A percentile compares a stretch with the other conserved stretches of the same genome.
Conservation (phyloP, 179 eudicot genomes). For the Gypsophila paniculata region DNA sequence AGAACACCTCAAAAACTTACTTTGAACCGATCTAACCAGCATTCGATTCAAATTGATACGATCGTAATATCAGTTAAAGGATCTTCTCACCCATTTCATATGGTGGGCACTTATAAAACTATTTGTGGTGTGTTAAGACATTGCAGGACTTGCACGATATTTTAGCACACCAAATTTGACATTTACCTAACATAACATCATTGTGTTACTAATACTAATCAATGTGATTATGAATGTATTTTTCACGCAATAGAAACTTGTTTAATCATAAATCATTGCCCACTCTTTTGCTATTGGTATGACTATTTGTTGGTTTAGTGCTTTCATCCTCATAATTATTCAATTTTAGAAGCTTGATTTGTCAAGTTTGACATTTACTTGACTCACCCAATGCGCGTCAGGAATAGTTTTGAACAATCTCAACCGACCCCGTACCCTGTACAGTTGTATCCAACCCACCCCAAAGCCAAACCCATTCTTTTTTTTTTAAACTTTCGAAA, state of each 20-base stretch:
- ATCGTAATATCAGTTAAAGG: too few relatives aligned
- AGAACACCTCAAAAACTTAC: too few relatives aligned
- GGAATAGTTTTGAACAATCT: too few relatives aligned
- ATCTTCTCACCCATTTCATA: too few relatives aligned
- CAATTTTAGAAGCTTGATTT: background rate
- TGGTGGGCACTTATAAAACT: too few relatives aligned
- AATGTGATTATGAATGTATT: background rate
- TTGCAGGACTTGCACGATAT: background rate
- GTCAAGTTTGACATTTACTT: background rate
- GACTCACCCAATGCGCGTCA: too few relatives aligned
- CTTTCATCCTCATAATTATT: background rate
- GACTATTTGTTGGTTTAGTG: background rate
- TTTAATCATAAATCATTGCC: background rate
- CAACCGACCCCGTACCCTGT: too few relatives aligned
- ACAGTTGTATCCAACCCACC: too few relatives aligned
- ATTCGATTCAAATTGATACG: too few relatives aligned
- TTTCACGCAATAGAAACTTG: background rate
- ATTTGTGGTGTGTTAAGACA: background rate
- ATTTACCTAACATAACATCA: background rate
- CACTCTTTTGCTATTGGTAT: background rate
- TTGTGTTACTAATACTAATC: background rate
- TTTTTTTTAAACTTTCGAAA: too few relatives aligned
- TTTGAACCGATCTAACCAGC: too few relatives aligned
- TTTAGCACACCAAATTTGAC: conserved; percentile 8
- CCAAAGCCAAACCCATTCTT: too few relatives aligned